These are phyloP conservation scores for Stipa capillata DNA, from an alignment of 176 grass and related monocot genomes.

Conservation along the genomic window DNA sequence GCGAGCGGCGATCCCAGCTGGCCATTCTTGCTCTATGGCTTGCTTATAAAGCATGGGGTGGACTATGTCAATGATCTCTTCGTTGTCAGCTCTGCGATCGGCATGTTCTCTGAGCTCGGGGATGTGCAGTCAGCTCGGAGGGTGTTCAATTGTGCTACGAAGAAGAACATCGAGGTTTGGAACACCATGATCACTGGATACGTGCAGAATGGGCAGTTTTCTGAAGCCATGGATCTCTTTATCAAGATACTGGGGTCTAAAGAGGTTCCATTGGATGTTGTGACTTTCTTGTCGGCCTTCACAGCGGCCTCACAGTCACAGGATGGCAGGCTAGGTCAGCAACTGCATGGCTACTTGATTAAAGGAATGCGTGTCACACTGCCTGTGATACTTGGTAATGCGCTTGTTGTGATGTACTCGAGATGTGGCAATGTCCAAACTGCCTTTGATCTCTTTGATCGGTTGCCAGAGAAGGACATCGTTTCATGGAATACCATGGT, in stretches of 20 bases:
- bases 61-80: constrained; percentile 64
- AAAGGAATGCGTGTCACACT: constrained; percentile 23
- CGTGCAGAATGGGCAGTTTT: constrained; percentile 53
- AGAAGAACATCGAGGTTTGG: constrained; percentile 88
- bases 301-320: constrained; percentile 69
- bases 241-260: constrained; percentile 40
- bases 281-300: constrained; percentile 73
- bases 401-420: constrained; percentile 76
- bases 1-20: neutral
- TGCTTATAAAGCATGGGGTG: constrained; percentile 61
- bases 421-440: constrained; percentile 53
- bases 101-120: constrained; percentile 46
- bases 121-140: constrained; percentile 43
- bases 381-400: constrained; percentile 77
- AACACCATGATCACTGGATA: constrained; percentile 91
- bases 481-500: constrained; percentile 97
- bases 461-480: constrained; percentile 67
- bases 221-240: constrained; percentile 63
- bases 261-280: constrained; percentile 40
- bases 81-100: constrained; percentile 57
- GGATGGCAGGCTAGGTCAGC: constrained; percentile 59
- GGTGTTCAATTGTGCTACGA: constrained; percentile 38
- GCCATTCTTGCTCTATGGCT: constrained; percentile 47
- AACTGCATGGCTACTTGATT: constrained; percentile 73
- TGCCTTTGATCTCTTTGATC: constrained; percentile 67